Conservation (phyloP, 192 early-diverging fungal genomes). For the Gaertneriomyces sp. region DNA sequence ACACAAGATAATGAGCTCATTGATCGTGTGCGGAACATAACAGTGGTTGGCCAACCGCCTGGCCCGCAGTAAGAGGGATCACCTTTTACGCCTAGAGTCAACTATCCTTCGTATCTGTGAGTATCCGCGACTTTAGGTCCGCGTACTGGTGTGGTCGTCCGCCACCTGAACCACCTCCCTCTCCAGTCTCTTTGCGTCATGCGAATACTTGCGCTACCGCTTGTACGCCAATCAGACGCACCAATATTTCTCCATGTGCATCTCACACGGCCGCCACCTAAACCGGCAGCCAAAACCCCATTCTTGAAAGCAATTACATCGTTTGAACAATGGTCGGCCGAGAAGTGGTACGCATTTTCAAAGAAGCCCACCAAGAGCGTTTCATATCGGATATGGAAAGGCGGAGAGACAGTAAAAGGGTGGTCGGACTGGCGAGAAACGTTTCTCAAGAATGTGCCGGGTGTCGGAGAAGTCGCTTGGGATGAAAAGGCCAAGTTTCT, state of each 20-base stretch:
- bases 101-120: too few relatives aligned
- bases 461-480: constrained; percentile 19
- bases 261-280: constrained; percentile 1
- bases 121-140: too few relatives aligned
- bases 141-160: too few relatives aligned
- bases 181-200: too few relatives aligned
- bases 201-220: not conserved
- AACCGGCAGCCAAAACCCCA: not conserved
- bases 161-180: too few relatives aligned
- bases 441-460: constrained; percentile 32
- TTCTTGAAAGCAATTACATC: too few relatives aligned
- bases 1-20: too few relatives aligned
- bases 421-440: constrained; percentile 21
- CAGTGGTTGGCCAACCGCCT: too few relatives aligned
- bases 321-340: constrained; percentile 2
- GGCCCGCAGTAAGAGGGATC: too few relatives aligned
- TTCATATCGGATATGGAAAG: constrained; percentile 7
- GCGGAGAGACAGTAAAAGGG: constrained; percentile 27
- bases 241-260: not conserved
- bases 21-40: too few relatives aligned
- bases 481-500: not conserved
- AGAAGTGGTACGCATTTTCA: constrained; percentile 16
- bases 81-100: too few relatives aligned
- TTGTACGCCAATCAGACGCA: constrained; percentile 4
- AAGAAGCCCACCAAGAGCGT: constrained; percentile 7